Evolutionary conservation across 2,329 filamentous ascomycete species (phyloP).

Genomic region (Bimuria novae-zelandiae): DNA sequence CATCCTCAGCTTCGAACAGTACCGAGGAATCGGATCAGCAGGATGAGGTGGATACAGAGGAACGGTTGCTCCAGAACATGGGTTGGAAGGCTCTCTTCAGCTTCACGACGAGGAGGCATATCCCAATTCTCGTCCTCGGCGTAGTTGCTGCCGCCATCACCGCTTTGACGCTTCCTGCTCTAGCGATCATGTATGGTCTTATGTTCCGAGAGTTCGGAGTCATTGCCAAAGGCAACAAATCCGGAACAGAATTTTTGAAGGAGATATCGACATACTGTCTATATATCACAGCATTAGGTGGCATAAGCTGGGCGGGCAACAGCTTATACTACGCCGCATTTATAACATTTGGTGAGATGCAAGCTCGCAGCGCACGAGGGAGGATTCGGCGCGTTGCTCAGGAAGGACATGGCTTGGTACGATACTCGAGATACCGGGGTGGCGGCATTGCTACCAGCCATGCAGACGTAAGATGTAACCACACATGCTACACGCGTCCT

Average conservation of each 20-base stretch:
- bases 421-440: slow-evolving; percentile 74
- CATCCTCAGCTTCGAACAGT: slow-evolving; percentile 13
- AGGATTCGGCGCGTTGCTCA: slow-evolving; percentile 69
- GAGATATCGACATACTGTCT: slow-evolving; percentile 65
- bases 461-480: slow-evolving; percentile 68
- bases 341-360: slow-evolving; percentile 79
- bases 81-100: slow-evolving; percentile 67
- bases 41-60: slow-evolving; percentile 18
- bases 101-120: slow-evolving; percentile 70
- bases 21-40: slow-evolving; percentile 21
- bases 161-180: slow-evolving; percentile 66
- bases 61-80: slow-evolving; percentile 25
- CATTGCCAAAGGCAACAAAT: slow-evolving; percentile 63
- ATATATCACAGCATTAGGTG: slow-evolving; percentile 66
- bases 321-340: slow-evolving; percentile 71
- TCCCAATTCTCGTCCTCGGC: slow-evolving; percentile 59
- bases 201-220: slow-evolving; percentile 73
- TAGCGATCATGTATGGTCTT: slow-evolving; percentile 73
- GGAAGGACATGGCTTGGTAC: slow-evolving; percentile 80
- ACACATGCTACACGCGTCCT: background rate
- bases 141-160: slow-evolving; percentile 61
- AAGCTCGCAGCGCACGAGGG: slow-evolving; percentile 69
- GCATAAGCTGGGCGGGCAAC: slow-evolving; percentile 69
- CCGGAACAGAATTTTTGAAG: slow-evolving; percentile 57
- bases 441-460: slow-evolving; percentile 69